Conservation (phyloP, 768 basidiomycete species). For the Boletus tomentosulus region DNA sequence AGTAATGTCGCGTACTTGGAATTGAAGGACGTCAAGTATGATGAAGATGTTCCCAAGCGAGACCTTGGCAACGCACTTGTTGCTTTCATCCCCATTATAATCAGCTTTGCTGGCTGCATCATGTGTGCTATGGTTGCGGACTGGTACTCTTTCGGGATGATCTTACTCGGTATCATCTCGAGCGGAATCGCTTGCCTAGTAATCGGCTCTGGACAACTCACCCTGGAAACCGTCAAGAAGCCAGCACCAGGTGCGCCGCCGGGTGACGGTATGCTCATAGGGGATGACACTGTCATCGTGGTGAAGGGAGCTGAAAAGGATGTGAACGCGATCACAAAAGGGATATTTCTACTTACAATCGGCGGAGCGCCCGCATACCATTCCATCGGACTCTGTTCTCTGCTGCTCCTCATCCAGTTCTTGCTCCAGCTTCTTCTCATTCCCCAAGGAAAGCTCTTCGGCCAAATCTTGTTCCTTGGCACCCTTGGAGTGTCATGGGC, state of each 20-base stretch:
- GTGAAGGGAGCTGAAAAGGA: constrained; percentile 30
- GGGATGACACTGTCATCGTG: constrained; percentile 24
- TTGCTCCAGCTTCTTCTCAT: constrained; percentile 33
- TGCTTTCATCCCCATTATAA: constrained; percentile 20
- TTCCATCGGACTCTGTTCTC: constrained; percentile 25
- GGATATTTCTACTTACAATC: constrained; percentile 24
- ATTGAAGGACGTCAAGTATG: constrained; percentile 20
- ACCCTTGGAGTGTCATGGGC: constrained; percentile 32
- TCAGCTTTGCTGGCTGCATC: constrained; percentile 22
- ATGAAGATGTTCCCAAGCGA: constrained; percentile 6
- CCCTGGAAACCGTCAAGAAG: constrained; percentile 9
- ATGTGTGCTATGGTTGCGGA: constrained; percentile 25
- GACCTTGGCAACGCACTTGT: constrained; percentile 9
- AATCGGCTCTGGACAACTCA: constrained; percentile 28
- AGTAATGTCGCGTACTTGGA: constrained; percentile 20
- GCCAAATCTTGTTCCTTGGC: constrained; percentile 33
- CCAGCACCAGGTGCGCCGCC: constrained; percentile 25
- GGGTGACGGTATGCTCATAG: constrained; percentile 32
- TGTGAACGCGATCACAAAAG: constrained; percentile 31
- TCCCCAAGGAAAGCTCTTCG: constrained; percentile 32
- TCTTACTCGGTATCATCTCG: constrained; percentile 31
- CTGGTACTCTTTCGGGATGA: constrained; percentile 32
- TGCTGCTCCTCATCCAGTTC: constrained; percentile 32
- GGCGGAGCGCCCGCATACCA: constrained; percentile 11
- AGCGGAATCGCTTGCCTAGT: constrained; percentile 29